Evolutionary conservation across 257 asterid species (phyloP).

Genomic region (Apocynum venetum): DNA sequence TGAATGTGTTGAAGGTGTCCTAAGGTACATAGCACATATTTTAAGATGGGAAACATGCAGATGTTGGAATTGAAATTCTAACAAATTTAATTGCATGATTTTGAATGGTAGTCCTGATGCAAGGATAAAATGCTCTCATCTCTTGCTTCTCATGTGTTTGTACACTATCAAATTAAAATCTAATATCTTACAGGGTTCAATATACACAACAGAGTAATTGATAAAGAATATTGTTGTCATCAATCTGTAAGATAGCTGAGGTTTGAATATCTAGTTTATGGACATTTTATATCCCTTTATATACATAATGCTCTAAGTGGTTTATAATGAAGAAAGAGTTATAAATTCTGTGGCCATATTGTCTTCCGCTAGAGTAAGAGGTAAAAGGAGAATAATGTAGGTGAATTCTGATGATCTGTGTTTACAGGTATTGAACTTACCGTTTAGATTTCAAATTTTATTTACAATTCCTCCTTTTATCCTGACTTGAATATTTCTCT

Average conservation of each 20-base stretch:
- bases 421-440: not conserved
- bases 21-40: slow-evolving; percentile 39
- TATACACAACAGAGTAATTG: not conserved
- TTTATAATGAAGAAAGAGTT: not conserved
- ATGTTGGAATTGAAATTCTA: not conserved
- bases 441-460: not conserved
- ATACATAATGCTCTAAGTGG: not conserved
- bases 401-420: not conserved
- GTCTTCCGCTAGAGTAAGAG: not conserved
- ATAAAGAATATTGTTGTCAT: not conserved
- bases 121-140: not conserved
- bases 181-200: not conserved
- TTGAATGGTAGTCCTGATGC: not conserved
- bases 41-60: not conserved
- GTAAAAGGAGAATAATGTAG: not conserved
- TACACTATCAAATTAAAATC: not conserved
- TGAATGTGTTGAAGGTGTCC: slow-evolving; percentile 87
- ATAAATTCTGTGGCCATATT: not conserved
- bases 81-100: not conserved
- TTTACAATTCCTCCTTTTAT: not conserved
- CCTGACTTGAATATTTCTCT: not conserved
- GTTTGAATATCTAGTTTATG: not conserved
- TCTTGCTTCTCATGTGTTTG: not conserved
- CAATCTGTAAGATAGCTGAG: not conserved
- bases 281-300: not conserved